These are phyloP conservation scores for Inosperma sp. DNA, from an alignment of 768 basidiomycete genomes.

Conservation along the genomic window DNA sequence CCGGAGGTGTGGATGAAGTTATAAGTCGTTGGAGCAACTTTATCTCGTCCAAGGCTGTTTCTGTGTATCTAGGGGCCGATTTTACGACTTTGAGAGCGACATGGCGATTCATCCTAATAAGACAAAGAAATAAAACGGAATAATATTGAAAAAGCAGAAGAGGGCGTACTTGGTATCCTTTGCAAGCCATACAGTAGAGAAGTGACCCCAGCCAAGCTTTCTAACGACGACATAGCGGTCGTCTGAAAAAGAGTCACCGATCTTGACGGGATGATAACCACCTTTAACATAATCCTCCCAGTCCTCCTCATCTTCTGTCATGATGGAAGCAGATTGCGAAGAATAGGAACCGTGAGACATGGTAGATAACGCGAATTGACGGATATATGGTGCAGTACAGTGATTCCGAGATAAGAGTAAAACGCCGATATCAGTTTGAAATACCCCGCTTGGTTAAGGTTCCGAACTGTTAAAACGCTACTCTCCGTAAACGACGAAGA, in stretches of 20 bases:
- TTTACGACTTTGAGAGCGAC: conserved; percentile 99
- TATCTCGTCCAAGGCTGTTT: conserved; percentile 98
- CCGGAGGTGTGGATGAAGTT: conserved; percentile 64
- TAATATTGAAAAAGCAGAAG: neutral
- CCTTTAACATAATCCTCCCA: conserved; percentile 83
- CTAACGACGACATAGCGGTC: conserved; percentile 86
- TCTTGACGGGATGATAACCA: conserved; percentile 90
- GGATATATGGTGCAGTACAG: conserved; percentile 6
- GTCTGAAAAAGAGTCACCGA: conserved; percentile 86
- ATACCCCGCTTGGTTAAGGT: neutral
- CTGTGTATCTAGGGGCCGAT: conserved; percentile 93
- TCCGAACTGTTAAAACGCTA: too few species aligned
- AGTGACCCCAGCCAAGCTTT: conserved; percentile 95
- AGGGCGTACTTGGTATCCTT: conserved; percentile 68
- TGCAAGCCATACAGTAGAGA: conserved; percentile 90
- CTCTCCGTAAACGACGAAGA: too few species aligned
- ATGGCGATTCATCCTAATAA: conserved; percentile 80
- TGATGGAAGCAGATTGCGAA: conserved; percentile 68
- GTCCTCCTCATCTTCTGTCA: conserved; percentile 91
- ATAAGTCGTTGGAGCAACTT: conserved; percentile 95
- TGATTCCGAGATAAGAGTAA: conserved; percentile 20
- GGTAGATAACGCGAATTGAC: conserved; percentile 16
- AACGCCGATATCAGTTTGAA: conserved; percentile 6
- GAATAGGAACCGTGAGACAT: conserved; percentile 77
- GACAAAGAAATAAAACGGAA: neutral